phyloP scores from a whole-genome alignment of 192 early-diverging fungal species.

The Podila clonocystis region DNA sequence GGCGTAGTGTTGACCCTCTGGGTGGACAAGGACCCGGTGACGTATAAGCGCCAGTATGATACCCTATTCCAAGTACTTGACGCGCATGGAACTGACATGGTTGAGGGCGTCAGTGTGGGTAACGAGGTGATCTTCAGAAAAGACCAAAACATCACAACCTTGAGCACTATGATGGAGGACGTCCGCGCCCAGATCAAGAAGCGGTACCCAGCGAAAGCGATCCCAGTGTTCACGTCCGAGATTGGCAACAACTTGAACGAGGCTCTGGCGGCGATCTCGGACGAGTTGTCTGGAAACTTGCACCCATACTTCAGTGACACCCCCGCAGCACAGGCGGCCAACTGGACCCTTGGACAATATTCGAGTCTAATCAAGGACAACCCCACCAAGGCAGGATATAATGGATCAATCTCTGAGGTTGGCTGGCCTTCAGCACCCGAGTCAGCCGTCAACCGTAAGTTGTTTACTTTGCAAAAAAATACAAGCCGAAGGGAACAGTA shows the following conservation, averaged over 20 bases:
- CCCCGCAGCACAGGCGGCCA: constrained; percentile 53
- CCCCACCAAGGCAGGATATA: constrained; percentile 52
- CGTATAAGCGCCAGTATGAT: constrained; percentile 52
- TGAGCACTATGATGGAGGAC: constrained; percentile 18
- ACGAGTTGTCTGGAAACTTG: constrained; percentile 66
- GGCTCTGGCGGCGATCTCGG: constrained; percentile 56
- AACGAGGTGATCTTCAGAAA: constrained; percentile 58
- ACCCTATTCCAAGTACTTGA: constrained; percentile 44
- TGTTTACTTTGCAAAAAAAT: not conserved
- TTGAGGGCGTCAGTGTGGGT: constrained; percentile 57
- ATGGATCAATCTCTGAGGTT: constrained; percentile 71
- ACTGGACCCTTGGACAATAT: constrained; percentile 62
- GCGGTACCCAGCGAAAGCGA: constrained; percentile 4
- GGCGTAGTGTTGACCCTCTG: constrained; percentile 54
- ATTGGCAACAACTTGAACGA: constrained; percentile 43
- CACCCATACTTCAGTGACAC: constrained; percentile 75
- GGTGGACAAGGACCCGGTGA: constrained; percentile 50
- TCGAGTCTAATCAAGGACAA: constrained; percentile 49
- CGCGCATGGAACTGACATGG: constrained; percentile 43
- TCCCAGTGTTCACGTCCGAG: constrained; percentile 52
- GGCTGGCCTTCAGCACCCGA: constrained; percentile 68
- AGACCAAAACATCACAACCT: constrained; percentile 15
- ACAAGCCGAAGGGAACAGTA: too few species aligned
- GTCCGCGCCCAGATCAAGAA: constrained; percentile 28
- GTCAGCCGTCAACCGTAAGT: constrained; percentile 15